Conservation (phyloP, 352 stramenopile genomes). For the Pythium pyrilobum region DNA sequence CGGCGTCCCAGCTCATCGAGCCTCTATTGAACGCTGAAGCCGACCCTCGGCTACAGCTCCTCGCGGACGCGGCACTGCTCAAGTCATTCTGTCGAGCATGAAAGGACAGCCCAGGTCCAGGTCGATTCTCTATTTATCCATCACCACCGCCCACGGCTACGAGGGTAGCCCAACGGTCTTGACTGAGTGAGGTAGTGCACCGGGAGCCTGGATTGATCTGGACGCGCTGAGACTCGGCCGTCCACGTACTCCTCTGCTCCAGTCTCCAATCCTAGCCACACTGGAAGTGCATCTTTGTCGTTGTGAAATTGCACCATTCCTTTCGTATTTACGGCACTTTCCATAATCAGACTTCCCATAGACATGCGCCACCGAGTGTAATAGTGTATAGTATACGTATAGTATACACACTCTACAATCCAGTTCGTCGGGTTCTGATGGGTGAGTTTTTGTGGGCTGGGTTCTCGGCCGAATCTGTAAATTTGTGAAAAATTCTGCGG, state of each 20-base stretch:
- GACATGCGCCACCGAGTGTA: not conserved
- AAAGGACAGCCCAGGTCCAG: no score
- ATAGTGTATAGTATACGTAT: constrained; percentile 7
- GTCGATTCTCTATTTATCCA: constrained; percentile 10
- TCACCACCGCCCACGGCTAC: not conserved
- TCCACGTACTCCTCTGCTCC: not conserved
- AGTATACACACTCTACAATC: constrained; percentile 7
- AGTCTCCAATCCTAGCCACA: no score
- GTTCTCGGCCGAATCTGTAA: constrained; percentile 10
- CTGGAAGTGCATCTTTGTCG: no score
- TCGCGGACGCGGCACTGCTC: constrained; percentile 64
- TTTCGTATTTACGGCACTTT: not conserved
- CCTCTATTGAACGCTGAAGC: no score
- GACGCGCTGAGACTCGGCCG: not conserved
- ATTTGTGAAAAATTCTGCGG: constrained; percentile 20
- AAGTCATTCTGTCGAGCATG: constrained; percentile 52
- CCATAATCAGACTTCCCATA: no score
- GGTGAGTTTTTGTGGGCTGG: not conserved
- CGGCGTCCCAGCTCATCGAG: no score
- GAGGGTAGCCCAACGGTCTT: not conserved
- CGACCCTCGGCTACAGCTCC: constrained; percentile 57
- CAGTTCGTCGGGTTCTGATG: not conserved
- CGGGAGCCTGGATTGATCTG: not conserved
- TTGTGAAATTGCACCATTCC: no score
- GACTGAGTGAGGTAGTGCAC: constrained; percentile 4